Base-by-base conservation (phyloP, 78 protist species). In the Polysphondylium violaceum region DNA sequence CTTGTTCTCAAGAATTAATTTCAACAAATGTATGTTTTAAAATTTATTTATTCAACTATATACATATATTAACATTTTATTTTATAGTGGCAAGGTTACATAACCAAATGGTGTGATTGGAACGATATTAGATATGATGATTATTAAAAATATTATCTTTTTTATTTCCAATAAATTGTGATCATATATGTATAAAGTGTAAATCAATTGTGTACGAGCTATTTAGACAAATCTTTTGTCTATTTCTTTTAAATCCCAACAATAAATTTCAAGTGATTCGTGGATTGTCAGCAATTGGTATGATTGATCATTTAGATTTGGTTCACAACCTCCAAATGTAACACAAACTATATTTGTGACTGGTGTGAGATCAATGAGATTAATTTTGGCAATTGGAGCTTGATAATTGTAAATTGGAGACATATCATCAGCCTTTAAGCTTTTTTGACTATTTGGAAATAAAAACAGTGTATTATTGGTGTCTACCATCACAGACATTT, bases 271-370 rank as follows among this genome's bases (percentile, higher is more conserved):
- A 36, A 23, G 21, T 3, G 58, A 50, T 35, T 78, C 75, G 16
- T 78, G 88, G n/a, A 78, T 23, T 41, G 76, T 65, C n/a, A 78
- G 12, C 29, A 78, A 0, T 55, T 50, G 58, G 17, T 64, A 78
- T 25, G 76, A 47, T 9, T 63, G 60, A 35, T 65, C 88, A 31
- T 51, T 44, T 0, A 58, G 3, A 35, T 35, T 47, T 44, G 88
- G 76, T 51, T 78, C 76, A 19, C 50, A 25, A 36, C 88, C 88
- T 38, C 88, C 88, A 56, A 33, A 78, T 25, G 88, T 78, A n/a
- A n/a, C n/a, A n/a, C n/a, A n/a, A 2, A 53, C 1, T 2, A 73
- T 43, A 12, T 36, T 25, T 19, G 16, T 19, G 21, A 73, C 21
- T 23, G 79, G 79, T 55, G 79, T 31, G 23, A 43, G 51, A 47